Evolutionary conservation across 108 stramenopile species (phyloP), one percentile per base, ranked within the genome.

Genomic region (Chaetoceros muelleri): DNA sequence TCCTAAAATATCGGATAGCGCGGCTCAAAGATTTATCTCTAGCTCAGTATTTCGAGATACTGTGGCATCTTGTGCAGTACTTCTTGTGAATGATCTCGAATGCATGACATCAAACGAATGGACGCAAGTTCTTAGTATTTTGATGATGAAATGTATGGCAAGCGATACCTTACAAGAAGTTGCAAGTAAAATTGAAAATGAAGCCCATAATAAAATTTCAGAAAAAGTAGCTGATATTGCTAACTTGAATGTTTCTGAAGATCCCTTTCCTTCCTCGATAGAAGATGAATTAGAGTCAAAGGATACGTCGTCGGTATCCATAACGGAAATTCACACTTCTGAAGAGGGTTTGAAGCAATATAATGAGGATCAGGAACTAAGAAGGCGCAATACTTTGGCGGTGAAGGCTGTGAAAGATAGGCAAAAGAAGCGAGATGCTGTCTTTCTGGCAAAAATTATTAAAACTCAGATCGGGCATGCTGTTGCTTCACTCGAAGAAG

Each of bases 401-500:
- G 69, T 75, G 10, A 91, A 85, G 62, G 52, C 72, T n/a, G n/a
- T n/a, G n/a, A n/a, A n/a, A 22, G 78, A 67, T 31, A 57, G 89
- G 23, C 69, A 79, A 28, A 87, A 71, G 55, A 69, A 76, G 10
- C 56, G 78, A 28, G 89, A 91, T 65, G 89, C 87, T 51, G 55
- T 71, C 51, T 59, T 85, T 18, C 69, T 78, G 10, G 85, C 75
- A 8, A 76, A 68, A 63, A 68, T 68, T 48, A 78, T 91, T 19
- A 82, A 76, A 61, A 78, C 73, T 47, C 67, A 78, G 47, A 54
- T 91, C 3, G 64, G 70, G 44, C 69, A 83, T 20, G 80, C 79
- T 7, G 75, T 80, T 21, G 83, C 89, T 21, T 78, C 85, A 20
- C 83, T 91, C 67, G 81, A 87, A 48, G 77, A 85, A 62, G 85